Base-by-base conservation (phyloP, 2,329 filamentous ascomycete species). In the Trichothecium roseum region DNA sequence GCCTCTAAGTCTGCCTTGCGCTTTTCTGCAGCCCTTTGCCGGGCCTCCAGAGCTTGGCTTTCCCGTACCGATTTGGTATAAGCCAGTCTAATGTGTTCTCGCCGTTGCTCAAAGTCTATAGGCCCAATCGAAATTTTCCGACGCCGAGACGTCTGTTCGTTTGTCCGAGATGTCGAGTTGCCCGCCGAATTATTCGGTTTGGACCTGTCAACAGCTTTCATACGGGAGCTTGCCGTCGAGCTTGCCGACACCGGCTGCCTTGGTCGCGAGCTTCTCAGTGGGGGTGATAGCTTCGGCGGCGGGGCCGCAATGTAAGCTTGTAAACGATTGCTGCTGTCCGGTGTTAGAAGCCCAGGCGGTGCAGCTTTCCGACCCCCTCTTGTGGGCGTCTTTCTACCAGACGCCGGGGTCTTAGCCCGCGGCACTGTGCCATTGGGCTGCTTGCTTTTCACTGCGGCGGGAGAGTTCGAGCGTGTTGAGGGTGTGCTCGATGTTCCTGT, bases 41-140 rank as follows among this genome's bases (percentile, higher is more conserved):
- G 66, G 35, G 65, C 68, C 38, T 70, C 68, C n/a, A 64, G 57
- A 39, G 72, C 78, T 50, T 84, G 78, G 47, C 65, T 81, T 50
- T 85, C 81, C 42, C 81, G 74, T 32, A 91, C 78, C n/a, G 82
- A 85, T 52, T 83, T 84, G 46, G 78, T 88, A 55, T 93, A 89
- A 12, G 85, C 86, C 38, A 86, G 75, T 46, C 88, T 81, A 48
- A 94, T 93, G 41, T 79, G 78, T 51, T 86, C 81, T 46, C 87
- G 72, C 34, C 85, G 74, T 45, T 84, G 83, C 40, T 82, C 85
- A 53, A 93, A 91, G 56, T 94, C 84, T 35, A 93, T 84, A 40
- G 81, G 81, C 2, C 81, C 81, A 39, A 88, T 62, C 2, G 72
- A 72, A 35, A 75, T 64, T 49, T 75, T 76, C 30, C 68, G 64